Conservation (phyloP, 2,329 filamentous ascomycete genomes). For the Exophiala alcalophila region DNA sequence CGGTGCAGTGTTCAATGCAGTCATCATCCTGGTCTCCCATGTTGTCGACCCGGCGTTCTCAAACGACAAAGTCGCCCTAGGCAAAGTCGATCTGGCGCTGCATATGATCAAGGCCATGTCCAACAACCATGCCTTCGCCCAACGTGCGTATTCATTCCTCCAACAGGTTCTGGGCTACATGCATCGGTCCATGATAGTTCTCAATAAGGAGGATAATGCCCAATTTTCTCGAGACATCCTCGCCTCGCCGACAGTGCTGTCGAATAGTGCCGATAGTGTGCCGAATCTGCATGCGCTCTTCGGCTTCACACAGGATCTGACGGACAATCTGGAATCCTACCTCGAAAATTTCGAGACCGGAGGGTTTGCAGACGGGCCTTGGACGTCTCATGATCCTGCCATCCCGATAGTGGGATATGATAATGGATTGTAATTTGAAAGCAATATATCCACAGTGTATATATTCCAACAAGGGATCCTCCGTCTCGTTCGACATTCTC, state of each 20-base stretch:
- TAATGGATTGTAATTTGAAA: no score
- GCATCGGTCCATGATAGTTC: background rate
- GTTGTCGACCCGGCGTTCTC: background rate
- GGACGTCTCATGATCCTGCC: background rate
- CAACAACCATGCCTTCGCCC: background rate
- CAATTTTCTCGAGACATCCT: no score
- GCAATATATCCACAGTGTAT: no score
- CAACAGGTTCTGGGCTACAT: slow-evolving; percentile 3
- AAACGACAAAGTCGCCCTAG: background rate
- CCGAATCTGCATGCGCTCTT: background rate
- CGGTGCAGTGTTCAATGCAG: background rate
- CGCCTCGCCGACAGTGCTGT: background rate
- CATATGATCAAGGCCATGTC: slow-evolving; percentile 1
- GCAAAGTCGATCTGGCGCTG: slow-evolving; percentile 1
- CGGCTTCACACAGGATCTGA: slow-evolving; percentile 2
- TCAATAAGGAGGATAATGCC: background rate
- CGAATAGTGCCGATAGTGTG: background rate
- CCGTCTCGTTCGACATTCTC: no score
- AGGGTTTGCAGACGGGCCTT: background rate
- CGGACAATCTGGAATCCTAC: slow-evolving; percentile 1
- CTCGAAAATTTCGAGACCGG: background rate
- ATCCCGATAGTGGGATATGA: background rate
- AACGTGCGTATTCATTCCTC: background rate
- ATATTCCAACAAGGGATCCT: no score
- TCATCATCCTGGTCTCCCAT: slow-evolving; percentile 1